Percentiles rank a stretch among this genome's conserved stretches.
These are phyloP conservation scores for Graphilbum fragrans DNA, from an alignment of 2,329 filamentous ascomycete genomes.

Conservation along the genomic window DNA sequence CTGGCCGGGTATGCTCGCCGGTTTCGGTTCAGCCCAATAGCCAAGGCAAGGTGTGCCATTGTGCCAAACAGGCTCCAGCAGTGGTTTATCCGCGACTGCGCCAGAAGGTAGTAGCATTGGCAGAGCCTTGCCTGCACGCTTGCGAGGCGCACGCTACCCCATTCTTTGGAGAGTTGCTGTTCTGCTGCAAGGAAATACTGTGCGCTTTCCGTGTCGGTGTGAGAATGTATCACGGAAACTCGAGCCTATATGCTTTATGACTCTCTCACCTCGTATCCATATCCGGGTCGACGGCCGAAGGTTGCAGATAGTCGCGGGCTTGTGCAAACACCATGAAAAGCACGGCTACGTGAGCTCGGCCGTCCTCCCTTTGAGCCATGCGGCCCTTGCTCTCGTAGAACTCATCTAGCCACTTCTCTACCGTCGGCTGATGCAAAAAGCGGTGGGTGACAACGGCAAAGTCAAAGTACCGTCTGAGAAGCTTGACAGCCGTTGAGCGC, in stretches of 20 bases:
- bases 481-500: not conserved
- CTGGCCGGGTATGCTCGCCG: constrained; percentile 12
- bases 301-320: not conserved
- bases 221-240: not conserved
- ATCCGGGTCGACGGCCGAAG: not conserved
- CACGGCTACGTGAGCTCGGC: constrained; percentile 13
- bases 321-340: constrained; percentile 31
- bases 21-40: constrained; percentile 26
- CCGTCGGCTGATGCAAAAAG: constrained; percentile 28
- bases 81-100: constrained; percentile 32
- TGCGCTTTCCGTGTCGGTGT: too few relatives aligned
- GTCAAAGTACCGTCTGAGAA: constrained; percentile 23
- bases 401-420: constrained; percentile 29
- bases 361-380: not conserved
- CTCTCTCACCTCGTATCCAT: too few relatives aligned
- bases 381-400: constrained; percentile 29
- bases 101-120: constrained; percentile 30
- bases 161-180: constrained; percentile 24
- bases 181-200: constrained; percentile 22
- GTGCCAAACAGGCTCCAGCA: constrained; percentile 34
- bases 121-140: constrained; percentile 28
- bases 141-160: constrained; percentile 23
- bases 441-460: constrained; percentile 27
- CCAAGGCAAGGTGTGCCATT: constrained; percentile 23
- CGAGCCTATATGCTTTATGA: not conserved